phyloP scores from a whole-genome alignment of 2,329 filamentous ascomycete genomes.

The Cytospora leucostoma region DNA sequence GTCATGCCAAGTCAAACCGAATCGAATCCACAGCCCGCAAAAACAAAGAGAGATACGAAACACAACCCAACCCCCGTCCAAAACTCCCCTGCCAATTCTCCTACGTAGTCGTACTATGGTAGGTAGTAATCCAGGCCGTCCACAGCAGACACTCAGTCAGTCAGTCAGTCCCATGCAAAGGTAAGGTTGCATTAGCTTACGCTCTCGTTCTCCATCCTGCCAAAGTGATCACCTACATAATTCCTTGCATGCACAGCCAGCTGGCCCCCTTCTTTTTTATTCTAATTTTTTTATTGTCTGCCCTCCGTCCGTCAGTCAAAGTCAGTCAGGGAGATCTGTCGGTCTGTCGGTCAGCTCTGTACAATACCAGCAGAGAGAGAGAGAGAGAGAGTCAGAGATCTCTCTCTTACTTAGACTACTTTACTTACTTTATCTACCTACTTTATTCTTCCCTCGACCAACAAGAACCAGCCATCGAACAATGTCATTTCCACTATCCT shows the following conservation, averaged over 20 bases:
- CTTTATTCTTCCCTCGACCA: neutral
- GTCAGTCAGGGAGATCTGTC: neutral
- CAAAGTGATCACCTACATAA: slow-evolving; percentile 11
- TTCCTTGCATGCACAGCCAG: slow-evolving; percentile 21
- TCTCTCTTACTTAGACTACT: too few species aligned
- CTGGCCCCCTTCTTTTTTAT: slow-evolving; percentile 13
- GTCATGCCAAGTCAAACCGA: neutral
- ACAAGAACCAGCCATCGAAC: slow-evolving; percentile 9
- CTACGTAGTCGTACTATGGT: too few species aligned
- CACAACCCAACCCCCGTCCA: slow-evolving; percentile 15
- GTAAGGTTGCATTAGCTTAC: slow-evolving; percentile 21
- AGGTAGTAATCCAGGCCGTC: too few species aligned
- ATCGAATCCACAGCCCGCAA: slow-evolving; percentile 17
- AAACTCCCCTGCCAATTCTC: slow-evolving; percentile 10
- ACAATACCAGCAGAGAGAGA: slow-evolving; percentile 6
- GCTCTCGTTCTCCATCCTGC: slow-evolving; percentile 10
- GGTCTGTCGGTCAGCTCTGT: neutral
- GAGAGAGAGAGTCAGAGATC: neutral
- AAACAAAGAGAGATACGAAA: slow-evolving; percentile 22
- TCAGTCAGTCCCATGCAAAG: neutral
- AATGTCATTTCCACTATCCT: slow-evolving; percentile 9
- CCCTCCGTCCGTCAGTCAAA: neutral
- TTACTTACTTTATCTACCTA: too few species aligned
- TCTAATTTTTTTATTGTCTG: neutral
- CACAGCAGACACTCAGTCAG: too few species aligned